Percentiles rank a stretch among this genome's conserved stretches.
Evolutionary conservation across 1,284 basidiomycete genomes (phyloP).

Genomic region (Ustilago bromivora): DNA sequence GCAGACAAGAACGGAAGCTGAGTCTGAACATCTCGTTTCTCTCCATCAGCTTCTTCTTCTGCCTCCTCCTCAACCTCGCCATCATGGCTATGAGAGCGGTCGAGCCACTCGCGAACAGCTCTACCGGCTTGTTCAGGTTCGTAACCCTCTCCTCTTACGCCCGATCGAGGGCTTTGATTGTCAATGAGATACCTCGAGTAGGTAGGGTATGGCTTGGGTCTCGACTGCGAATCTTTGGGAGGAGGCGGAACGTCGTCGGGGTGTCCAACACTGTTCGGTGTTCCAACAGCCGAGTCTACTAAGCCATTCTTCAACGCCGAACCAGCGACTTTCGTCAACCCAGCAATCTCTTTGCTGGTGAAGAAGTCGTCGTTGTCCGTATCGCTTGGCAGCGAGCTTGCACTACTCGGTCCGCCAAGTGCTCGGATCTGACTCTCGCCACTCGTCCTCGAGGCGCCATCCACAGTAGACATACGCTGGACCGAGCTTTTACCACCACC

Average conservation of each 20-base stretch:
- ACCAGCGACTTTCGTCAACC: slow-evolving; percentile 30
- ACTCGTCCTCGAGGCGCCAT: slow-evolving; percentile 30
- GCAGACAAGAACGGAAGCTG: slow-evolving; percentile 34
- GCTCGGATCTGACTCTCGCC: slow-evolving; percentile 24
- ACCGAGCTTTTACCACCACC: slow-evolving; percentile 15
- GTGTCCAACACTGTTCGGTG: slow-evolving; percentile 32
- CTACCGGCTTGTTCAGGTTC: slow-evolving; percentile 10
- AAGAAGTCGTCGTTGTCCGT: slow-evolving; percentile 54
- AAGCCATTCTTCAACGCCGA: slow-evolving; percentile 12
- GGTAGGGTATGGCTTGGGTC: slow-evolving; percentile 49
- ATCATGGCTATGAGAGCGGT: slow-evolving; percentile 10
- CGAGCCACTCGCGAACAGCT: slow-evolving; percentile 40
- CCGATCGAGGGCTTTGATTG: slow-evolving; percentile 14
- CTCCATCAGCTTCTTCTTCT: neutral
- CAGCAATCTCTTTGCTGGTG: slow-evolving; percentile 31
- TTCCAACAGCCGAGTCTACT: slow-evolving; percentile 33
- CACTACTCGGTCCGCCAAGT: slow-evolving; percentile 14
- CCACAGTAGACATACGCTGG: slow-evolving; percentile 21
- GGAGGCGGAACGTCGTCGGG: slow-evolving; percentile 17
- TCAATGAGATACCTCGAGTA: slow-evolving; percentile 34
- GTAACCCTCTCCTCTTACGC: slow-evolving; percentile 1
- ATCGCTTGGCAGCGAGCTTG: slow-evolving; percentile 27
- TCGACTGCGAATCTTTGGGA: slow-evolving; percentile 6
- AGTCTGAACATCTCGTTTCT: slow-evolving; percentile 2
- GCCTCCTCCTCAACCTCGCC: slow-evolving; percentile 14